Evolutionary conservation across 2,329 filamentous ascomycete genomes (phyloP).

Genomic region (Harringtonia lauricola): DNA sequence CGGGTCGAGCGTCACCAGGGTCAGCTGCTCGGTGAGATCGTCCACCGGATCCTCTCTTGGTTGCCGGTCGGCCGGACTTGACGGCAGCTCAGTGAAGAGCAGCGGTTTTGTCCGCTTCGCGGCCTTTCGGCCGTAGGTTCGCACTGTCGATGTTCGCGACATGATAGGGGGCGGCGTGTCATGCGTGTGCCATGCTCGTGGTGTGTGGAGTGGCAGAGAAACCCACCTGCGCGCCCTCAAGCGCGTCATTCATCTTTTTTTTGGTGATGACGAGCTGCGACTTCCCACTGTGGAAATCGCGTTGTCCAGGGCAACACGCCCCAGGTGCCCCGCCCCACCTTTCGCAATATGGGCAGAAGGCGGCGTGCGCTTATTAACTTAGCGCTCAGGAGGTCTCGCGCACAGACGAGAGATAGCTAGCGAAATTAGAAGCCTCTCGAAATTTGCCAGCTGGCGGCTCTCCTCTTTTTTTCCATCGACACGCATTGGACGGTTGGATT

Average conservation of each 20-base stretch:
- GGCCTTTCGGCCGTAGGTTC: conserved; percentile 38
- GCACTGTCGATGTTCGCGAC: conserved; percentile 29
- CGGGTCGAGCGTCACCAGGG: conserved; percentile 8
- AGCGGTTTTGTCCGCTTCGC: conserved; percentile 34
- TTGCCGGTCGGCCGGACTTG: conserved; percentile 31
- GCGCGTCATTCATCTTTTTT: neutral
- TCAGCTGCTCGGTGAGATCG: conserved; percentile 15
- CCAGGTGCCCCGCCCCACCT: neutral
- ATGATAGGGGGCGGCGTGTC: conserved; percentile 24
- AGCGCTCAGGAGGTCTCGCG: neutral
- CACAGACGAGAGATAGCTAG: conserved; percentile 1
- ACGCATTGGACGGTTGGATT: neutral
- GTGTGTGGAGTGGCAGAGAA: no score
- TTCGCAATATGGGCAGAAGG: neutral
- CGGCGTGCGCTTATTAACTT: neutral
- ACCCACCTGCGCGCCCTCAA: no score
- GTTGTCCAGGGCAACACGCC: conserved; percentile 4
- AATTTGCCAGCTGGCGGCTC: neutral
- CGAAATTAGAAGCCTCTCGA: neutral
- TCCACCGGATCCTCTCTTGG: conserved; percentile 7
- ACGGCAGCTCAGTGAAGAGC: conserved; percentile 37
- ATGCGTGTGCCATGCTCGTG: conserved; percentile 5
- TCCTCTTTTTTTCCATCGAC: neutral
- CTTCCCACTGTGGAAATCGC: no score
- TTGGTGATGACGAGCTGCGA: neutral